Evolutionary conservation across 148 eudicot species (phyloP), one percentile per base, ranked within the genome.

Genomic region (Hydrangea macrophylla): DNA sequence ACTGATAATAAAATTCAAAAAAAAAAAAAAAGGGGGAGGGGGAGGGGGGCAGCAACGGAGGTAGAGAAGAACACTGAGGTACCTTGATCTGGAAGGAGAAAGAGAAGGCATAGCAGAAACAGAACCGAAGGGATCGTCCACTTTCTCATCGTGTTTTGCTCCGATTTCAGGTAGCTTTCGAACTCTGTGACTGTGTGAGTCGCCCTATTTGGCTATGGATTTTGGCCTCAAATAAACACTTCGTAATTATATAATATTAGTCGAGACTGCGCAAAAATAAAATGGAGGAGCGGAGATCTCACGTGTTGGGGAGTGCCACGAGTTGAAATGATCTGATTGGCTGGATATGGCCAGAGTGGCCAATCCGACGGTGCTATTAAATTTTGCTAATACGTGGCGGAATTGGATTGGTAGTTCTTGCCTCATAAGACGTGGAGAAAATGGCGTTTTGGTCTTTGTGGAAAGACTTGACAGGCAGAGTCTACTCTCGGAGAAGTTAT

Each of bases 71-170:
- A 25, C 55, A 7, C 42, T 10, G 58, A 60, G 62, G 18, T 65
- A 93, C 98, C 98, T 79, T 88, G 97, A 93, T 93, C 98, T 48
- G 92, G 90, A 37, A 90, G 82, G 30, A 90, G 89, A 62, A 84
- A 82, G 67, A 93, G 81, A 54, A 93, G 86, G 70, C 97, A 93
- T 1, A 93, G 24, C 13, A 93, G 85, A 60, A 93, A 79, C 35
- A 93, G 65, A 32, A 77, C 82, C 84, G 90, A 86, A 69, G 90
- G 72, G 54, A 86, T 35, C 82, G 97, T 86, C 95, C 96, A 93
- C 89, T 85, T 93, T 79, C 86, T 88, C 98, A 93, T 93, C 62
- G 76, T 67, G 40, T 37, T 62, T n/a, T n/a, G n/a, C 27, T 67
- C 39, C 33, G 35, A 22, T 37, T 73, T 63, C 67, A 57, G 61